Evolutionary conservation across 208 protist genomes (phyloP), one percentile per base, ranked within the genome.

Genomic region (Trypanosoma rangeli): DNA sequence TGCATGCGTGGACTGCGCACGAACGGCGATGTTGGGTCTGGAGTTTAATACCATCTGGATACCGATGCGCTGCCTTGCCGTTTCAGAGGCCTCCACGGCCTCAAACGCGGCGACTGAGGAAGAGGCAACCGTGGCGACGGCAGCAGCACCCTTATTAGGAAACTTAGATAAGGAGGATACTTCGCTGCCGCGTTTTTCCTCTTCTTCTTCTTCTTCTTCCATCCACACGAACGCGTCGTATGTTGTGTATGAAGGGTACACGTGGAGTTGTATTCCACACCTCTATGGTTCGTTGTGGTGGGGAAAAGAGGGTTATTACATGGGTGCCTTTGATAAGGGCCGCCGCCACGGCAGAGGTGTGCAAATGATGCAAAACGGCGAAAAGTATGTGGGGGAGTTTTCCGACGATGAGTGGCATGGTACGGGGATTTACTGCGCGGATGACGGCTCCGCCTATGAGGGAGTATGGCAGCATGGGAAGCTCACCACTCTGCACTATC

Each of bases 251-350:
- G 64, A 79, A 35, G 91, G 91, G 22, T 94, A 94, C 74, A 90
- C 77, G 7, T 82, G 79, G 4, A 66, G 77, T 52, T 61, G 71
- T 20, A 68, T 87, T 35, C 91, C 92, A 26, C 89, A 94, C 61
- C n/a, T 94, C 8, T 92, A 79, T 58, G 92, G 92, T 4, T 84
- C 87, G 61, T 49, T 94, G 22, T 97, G 92, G 92, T 93, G 79
- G 80, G 83, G 86, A 12, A 69, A 74, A 24, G 9, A 68, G 42
- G 71, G 66, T 18, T 92, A 89, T 74, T 94, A 93, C 63, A 46
- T 70, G 53, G 88, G 90, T 28, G 74, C 66, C 18, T 95, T 93
- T 73, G 57, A 73, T 26, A 58, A 81, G 24, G 90, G 88, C 33
- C 76, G 78, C 56, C 78, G 79, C 24, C 74, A 85, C 63, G 90